Evolutionary conservation across 2,329 filamentous ascomycete species (phyloP).

Genomic region (Colletotrichum cuscutae): DNA sequence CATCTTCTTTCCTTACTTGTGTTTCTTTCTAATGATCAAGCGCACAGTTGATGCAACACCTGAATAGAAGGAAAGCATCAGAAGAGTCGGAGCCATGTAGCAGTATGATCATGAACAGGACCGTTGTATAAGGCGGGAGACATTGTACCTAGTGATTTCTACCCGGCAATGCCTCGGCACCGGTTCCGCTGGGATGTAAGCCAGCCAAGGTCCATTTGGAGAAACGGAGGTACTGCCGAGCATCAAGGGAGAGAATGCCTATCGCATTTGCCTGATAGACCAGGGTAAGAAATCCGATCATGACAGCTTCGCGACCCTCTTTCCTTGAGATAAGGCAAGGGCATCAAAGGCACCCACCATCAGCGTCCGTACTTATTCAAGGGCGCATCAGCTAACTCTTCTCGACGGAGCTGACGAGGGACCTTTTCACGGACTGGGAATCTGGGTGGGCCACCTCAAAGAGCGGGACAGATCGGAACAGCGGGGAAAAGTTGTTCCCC

Average conservation of each 20-base stretch:
- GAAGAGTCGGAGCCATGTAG: background rate
- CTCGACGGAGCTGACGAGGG: no score
- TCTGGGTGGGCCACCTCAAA: background rate
- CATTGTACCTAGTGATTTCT: background rate
- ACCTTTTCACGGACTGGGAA: background rate
- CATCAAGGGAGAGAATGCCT: background rate
- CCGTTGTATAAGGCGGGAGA: background rate
- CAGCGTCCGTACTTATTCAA: background rate
- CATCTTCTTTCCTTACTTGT: no score
- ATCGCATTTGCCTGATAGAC: background rate
- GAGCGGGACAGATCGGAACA: conserved; percentile 9
- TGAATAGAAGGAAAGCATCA: no score
- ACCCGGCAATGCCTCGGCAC: background rate
- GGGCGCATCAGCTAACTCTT: background rate
- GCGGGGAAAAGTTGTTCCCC: conserved; percentile 32
- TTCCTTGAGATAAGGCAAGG: background rate
- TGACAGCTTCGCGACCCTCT: background rate
- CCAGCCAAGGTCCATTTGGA: background rate
- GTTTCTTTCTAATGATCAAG: background rate
- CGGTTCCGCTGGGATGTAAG: background rate
- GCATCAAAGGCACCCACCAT: background rate
- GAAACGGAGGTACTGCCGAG: background rate
- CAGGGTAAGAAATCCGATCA: background rate
- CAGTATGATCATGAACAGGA: background rate
- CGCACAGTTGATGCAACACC: background rate